Conservation (phyloP, 108 stramenopile species). For the Discostella stelligeroides region DNA sequence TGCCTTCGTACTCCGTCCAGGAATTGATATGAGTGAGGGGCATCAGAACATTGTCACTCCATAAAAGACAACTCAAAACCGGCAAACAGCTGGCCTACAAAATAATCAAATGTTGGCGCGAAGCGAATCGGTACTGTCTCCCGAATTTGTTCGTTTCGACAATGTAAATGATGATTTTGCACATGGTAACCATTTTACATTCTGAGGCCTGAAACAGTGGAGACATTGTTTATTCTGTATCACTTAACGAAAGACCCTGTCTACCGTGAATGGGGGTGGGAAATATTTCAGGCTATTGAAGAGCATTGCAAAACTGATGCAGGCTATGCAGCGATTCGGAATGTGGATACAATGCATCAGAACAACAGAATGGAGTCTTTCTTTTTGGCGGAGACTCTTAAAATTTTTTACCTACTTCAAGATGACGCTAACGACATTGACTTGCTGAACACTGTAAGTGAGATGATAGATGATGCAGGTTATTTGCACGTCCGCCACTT, state of each 20-base stretch:
- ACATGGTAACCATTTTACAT: slow-evolving; percentile 51
- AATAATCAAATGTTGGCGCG: slow-evolving; percentile 52
- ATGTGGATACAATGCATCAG: slow-evolving; percentile 46
- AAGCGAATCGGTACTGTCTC: slow-evolving; percentile 36
- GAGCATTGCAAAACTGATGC: slow-evolving; percentile 46
- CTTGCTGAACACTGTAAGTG: slow-evolving; percentile 36
- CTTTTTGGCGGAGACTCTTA: slow-evolving; percentile 90
- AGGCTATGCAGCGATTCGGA: slow-evolving; percentile 53
- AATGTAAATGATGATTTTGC: slow-evolving; percentile 49
- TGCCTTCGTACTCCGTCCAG: no score
- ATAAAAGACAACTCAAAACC: slow-evolving; percentile 56
- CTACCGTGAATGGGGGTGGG: slow-evolving; percentile 64
- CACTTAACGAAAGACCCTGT: slow-evolving; percentile 52
- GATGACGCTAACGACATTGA: slow-evolving; percentile 31
- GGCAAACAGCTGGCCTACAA: slow-evolving; percentile 56
- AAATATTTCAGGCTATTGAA: slow-evolving; percentile 59
- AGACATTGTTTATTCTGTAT: slow-evolving; percentile 56
- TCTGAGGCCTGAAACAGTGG: slow-evolving; percentile 59
- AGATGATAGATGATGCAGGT: no score
- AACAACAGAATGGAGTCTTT: slow-evolving; percentile 85
- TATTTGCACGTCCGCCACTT: slow-evolving; percentile 16
- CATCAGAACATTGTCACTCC: no score
- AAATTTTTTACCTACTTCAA: slow-evolving; percentile 74
- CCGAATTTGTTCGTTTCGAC: slow-evolving; percentile 40
- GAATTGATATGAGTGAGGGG: no score